A percentile compares a stretch with the other conserved stretches of the same genome.
Conservation (phyloP, 768 basidiomycete genomes). For the Mycena haematopus region DNA sequence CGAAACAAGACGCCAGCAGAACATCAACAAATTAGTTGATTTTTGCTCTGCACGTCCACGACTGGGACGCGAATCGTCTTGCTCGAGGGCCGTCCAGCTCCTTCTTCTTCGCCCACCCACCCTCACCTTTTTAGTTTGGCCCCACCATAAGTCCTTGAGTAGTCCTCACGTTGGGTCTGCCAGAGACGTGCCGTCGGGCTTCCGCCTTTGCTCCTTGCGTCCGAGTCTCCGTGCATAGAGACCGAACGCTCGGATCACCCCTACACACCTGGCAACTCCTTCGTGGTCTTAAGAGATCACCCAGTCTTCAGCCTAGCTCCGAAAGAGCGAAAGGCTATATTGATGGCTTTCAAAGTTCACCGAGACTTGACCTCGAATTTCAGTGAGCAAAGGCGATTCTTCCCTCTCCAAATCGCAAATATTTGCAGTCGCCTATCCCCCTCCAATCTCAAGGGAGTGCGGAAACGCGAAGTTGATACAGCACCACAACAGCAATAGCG, state of each 20-base stretch:
- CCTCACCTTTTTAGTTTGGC: background rate
- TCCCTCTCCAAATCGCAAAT: too few relatives aligned
- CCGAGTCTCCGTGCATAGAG: background rate
- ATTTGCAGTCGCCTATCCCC: too few relatives aligned
- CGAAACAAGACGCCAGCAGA: background rate
- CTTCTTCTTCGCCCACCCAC: background rate
- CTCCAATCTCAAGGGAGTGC: too few relatives aligned
- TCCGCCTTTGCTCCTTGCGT: too few relatives aligned
- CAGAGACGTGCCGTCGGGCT: too few relatives aligned
- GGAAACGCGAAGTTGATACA: too few relatives aligned
- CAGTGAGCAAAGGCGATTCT: too few relatives aligned
- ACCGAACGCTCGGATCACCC: background rate
- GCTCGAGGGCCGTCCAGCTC: background rate
- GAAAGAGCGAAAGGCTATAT: constrained; percentile 2
- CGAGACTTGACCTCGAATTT: too few relatives aligned
- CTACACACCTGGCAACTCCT: constrained; percentile 1
- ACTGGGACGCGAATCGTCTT: background rate
- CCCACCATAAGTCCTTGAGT: too few relatives aligned
- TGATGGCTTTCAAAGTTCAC: too few relatives aligned
- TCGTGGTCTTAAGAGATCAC: background rate
- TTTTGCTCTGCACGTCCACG: background rate
- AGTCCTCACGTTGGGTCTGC: too few relatives aligned
- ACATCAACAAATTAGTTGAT: background rate
- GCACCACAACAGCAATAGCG: too few relatives aligned
- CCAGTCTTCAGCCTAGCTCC: background rate